Base-by-base conservation (phyloP, 441 rosid species). In the Manihot esculenta region DNA sequence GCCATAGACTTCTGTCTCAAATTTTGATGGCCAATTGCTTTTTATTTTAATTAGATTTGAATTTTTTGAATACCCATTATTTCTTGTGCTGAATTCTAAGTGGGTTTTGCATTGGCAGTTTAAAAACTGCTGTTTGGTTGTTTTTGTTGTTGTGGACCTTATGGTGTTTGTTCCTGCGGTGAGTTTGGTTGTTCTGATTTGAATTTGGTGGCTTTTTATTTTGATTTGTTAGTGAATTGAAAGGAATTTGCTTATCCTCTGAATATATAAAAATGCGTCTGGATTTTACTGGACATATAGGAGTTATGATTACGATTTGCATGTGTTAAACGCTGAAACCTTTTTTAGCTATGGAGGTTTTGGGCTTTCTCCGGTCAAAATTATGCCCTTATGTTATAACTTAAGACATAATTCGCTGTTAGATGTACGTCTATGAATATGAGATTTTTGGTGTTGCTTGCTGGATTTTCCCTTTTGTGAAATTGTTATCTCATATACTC, bases 91-190 rank as follows among this genome's bases (percentile, higher is more conserved):
- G 66, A 62, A 66, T 73, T 83, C 20, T 4, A 49, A 66, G 45
- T 76, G 80, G 80, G 73, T 58, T 77, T 80, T 48, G 60, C 50
- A 61, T 70, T 50, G 8, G 30, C 54, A 30, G 68, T 68, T 64
- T 47, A 68, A 56, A 69, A 49, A 64, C 44, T 62, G 53, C 50
- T 27, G 57, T 66, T 20, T 35, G 59, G 35, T 42, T 61, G 20
- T 68, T 66, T 48, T 64, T 73, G 18, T 48, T 38, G 64, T n/a
- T 20, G 4, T 45, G 35, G 21, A 51, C 15, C 1, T 55, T 50
- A 49, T 26, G 48, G 44, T 57, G 70, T 56, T 47, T 71, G 56
- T 33, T 33, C 38, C 38, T 33, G 38, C 38, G 38, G 38, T 33
- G 38, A 33, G 71, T 64, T 64, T 72, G 51, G 63, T 68, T 71